phyloP scores from a whole-genome alignment of 2,329 filamentous ascomycete genomes.

The Beauveria varroae region DNA sequence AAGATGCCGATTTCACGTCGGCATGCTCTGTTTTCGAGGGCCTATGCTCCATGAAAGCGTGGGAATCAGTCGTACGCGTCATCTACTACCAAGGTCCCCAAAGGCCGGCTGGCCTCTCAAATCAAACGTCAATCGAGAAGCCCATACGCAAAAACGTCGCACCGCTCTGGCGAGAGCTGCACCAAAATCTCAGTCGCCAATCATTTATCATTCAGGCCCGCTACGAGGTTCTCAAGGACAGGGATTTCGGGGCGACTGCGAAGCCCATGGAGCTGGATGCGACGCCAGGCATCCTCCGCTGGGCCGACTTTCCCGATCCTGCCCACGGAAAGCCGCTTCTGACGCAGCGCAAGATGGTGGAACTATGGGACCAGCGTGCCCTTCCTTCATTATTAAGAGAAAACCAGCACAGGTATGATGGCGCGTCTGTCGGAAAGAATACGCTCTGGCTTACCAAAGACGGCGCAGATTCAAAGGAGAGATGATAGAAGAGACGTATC shows the following conservation, averaged over 20 bases:
- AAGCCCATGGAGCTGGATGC: conserved; percentile 32
- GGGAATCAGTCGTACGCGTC: conserved; percentile 41
- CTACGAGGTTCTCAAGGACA: conserved; percentile 43
- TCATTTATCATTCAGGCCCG: conserved; percentile 50
- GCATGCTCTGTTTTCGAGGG: conserved; percentile 49
- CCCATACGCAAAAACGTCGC: conserved; percentile 29
- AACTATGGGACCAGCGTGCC: conserved; percentile 45
- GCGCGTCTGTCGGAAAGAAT: too few relatives aligned
- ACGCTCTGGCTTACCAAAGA: neutral
- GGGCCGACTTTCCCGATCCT: conserved; percentile 55
- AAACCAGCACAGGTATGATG: conserved; percentile 44
- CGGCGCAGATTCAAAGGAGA: conserved; percentile 42
- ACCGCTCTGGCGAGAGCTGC: conserved; percentile 44
- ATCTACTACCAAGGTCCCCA: conserved; percentile 45
- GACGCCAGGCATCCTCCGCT: conserved; percentile 42
- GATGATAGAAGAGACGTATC: conserved; percentile 44
- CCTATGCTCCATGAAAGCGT: conserved; percentile 48
- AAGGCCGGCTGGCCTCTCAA: conserved; percentile 38
- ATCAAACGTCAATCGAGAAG: conserved; percentile 31
- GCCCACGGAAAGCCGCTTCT: conserved; percentile 37
- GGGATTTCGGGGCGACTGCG: conserved; percentile 35
- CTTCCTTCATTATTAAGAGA: conserved; percentile 41
- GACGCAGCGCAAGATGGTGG: conserved; percentile 47
- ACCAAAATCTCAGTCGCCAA: conserved; percentile 46
- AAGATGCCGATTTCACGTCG: conserved; percentile 39